Percentiles rank a stretch among this genome's conserved stretches.
These are phyloP conservation scores for Coprinellus aureogranulatus DNA, from an alignment of 768 basidiomycete genomes.

Conservation along the genomic window DNA sequence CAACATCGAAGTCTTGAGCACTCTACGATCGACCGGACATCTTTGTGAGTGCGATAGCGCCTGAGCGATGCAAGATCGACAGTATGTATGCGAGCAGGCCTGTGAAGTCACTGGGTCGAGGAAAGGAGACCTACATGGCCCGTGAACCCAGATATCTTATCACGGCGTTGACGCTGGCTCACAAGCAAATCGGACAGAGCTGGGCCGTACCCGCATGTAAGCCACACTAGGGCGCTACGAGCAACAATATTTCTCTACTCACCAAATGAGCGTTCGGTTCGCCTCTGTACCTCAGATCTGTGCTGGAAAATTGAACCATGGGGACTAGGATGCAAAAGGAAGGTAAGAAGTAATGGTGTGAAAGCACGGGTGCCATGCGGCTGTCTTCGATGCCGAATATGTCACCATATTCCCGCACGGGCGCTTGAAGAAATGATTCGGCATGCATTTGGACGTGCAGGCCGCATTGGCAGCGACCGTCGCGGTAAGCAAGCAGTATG, in stretches of 20 bases:
- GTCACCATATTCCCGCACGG: too few relatives aligned
- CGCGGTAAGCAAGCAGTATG: too few relatives aligned
- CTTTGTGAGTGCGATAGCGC: conserved; percentile 65
- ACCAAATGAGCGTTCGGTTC: not conserved
- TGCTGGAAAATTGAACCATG: not conserved
- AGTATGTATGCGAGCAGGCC: conserved; percentile 84
- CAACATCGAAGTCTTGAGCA: conserved; percentile 55
- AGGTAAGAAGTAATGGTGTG: too few relatives aligned
- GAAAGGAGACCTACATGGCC: conserved; percentile 57
- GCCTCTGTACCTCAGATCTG: not conserved
- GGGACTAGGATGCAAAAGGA: too few relatives aligned
- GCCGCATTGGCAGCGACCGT: too few relatives aligned
- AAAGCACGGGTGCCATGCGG: too few relatives aligned
- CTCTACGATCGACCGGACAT: conserved; percentile 83
- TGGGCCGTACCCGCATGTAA: too few relatives aligned
- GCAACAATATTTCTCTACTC: not conserved
- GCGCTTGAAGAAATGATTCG: too few relatives aligned
- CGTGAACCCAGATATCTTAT: not conserved
- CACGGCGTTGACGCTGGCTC: not conserved
- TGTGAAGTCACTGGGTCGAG: conserved; percentile 66
- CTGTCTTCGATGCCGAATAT: too few relatives aligned
- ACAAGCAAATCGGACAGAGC: conserved; percentile 5
- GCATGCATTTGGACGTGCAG: too few relatives aligned
- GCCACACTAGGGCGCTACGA: too few relatives aligned
- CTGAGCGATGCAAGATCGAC: conserved; percentile 66